Evolutionary conservation across 805 yeast species (phyloP).

Genomic region (Yamadazyma insecticola): DNA sequence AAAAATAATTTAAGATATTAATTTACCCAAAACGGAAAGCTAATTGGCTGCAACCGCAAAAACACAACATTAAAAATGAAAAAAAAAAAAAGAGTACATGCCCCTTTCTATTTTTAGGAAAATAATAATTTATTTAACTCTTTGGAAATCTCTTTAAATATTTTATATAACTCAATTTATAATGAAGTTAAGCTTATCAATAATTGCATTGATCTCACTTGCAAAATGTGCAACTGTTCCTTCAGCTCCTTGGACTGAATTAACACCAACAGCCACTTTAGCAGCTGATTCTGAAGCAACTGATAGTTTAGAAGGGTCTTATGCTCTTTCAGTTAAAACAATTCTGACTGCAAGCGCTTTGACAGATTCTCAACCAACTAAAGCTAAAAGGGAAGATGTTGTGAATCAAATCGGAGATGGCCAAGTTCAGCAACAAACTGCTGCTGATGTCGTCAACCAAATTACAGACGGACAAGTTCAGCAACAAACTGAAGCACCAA

Average conservation of each 20-base stretch:
- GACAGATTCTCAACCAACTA: constrained; percentile 8
- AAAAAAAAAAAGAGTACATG: no score
- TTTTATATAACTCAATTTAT: neutral
- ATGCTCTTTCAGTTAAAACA: constrained; percentile 27
- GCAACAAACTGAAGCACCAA: constrained; percentile 7
- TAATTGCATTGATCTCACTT: constrained; percentile 1
- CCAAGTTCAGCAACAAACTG: constrained; percentile 26
- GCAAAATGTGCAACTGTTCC: constrained; percentile 23
- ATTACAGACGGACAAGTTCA: constrained; percentile 34
- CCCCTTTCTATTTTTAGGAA: no score
- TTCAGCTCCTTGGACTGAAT: constrained; percentile 22
- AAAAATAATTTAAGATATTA: no score
- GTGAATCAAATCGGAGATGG: constrained; percentile 22
- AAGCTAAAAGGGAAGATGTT: constrained; percentile 5
- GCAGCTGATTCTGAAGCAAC: constrained; percentile 17
- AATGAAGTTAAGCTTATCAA: neutral
- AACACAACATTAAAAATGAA: no score
- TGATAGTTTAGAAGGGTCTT: constrained; percentile 23
- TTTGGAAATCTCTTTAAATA: constrained; percentile 2
- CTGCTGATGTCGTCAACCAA: constrained; percentile 22
- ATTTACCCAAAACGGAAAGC: no score
- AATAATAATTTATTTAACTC: constrained; percentile 4
- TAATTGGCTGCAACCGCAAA: no score
- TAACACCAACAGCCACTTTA: constrained; percentile 26
- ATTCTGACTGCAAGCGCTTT: constrained; percentile 13